Evolutionary conservation across 164 flowering plant genomes (phyloP), one percentile per base, ranked within the genome.

Genomic region (Vitis labrusca): DNA sequence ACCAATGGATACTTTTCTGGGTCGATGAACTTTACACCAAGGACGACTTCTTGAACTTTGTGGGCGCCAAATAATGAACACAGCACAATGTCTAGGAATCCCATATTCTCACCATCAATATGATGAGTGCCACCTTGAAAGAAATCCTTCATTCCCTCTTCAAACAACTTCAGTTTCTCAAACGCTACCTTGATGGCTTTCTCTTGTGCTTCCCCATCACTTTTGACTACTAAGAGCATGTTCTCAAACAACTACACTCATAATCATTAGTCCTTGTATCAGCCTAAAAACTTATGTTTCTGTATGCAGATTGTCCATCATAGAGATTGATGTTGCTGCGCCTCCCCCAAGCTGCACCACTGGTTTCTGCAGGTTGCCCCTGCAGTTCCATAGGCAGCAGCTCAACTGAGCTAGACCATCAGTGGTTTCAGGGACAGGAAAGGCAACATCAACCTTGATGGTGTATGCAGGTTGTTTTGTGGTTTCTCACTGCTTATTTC

Each of bases 131-230:
- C 66, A 13, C 62, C 57, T 8, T 69, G 53, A 16, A 62, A 67
- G n/a, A 54, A 5, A 11, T 53, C 68, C 57, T 72, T 59, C 50
- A 73, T n/a, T 10, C 73, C 72, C 12, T 63, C 69, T 50, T 76
- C 84, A 1, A 83, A 9, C 17, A 75, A 27, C 57, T 64, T 61
- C 44, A 79, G 30, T 12, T 73, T 79, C 69, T 70, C 76, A 8
- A 4, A 14, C n/a, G 54, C 19, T 17, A 75, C 74, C 65, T 69
- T 48, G 3, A 51, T 8, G 9, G 76, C 81, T 71, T 74, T 67
- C 59, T 68, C 73, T 59, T 76, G 76, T 4, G 68, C 75, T 78
- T 77, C 27, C 80, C 80, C 82, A 8, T 72, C 70, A 0, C 64
- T 30, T 14, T 17, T 66, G 63, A 64, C 1, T 4, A 72, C 60